phyloP scores from a whole-genome alignment of 2,329 filamentous ascomycete genomes.

The Penicillium rolfsii region DNA sequence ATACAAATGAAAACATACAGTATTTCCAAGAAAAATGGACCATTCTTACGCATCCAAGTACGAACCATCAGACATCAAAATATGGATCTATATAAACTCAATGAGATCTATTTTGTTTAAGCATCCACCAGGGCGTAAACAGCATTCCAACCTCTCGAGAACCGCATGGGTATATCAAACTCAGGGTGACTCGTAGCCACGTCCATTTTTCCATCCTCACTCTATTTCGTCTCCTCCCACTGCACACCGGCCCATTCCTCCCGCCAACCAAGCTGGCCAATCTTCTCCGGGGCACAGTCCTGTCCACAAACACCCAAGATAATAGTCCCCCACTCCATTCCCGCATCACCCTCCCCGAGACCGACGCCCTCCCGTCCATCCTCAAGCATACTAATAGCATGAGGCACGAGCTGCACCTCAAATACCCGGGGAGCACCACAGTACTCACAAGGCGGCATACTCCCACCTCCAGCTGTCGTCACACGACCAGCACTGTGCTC shows the following conservation, averaged over 20 bases:
- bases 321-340: constrained; percentile 98
- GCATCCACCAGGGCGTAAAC: background rate
- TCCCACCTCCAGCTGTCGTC: constrained; percentile 30
- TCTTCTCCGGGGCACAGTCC: constrained; percentile 70
- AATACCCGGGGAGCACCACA: constrained; percentile 79
- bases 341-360: constrained; percentile 63
- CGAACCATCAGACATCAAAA: background rate
- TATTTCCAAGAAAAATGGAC: background rate
- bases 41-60: background rate
- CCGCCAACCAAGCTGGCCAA: constrained; percentile 72
- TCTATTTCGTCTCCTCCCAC: constrained; percentile 73
- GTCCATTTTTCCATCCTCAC: background rate
- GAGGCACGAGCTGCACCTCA: constrained; percentile 89
- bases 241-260: constrained; percentile 99
- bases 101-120: constrained; percentile 15
- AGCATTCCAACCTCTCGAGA: background rate
- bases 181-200: background rate
- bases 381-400: constrained; percentile 87
- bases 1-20: constrained; percentile 8
- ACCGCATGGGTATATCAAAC: constrained; percentile 16
- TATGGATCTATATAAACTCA: constrained; percentile 1
- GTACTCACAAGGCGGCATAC: constrained; percentile 74
- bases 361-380: constrained; percentile 65
- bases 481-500: constrained; percentile 31
- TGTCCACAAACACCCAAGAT: constrained; percentile 80